These are phyloP conservation scores for Diaporthe sp. DNA, from an alignment of 2,329 filamentous ascomycete species.

Conservation along the genomic window DNA sequence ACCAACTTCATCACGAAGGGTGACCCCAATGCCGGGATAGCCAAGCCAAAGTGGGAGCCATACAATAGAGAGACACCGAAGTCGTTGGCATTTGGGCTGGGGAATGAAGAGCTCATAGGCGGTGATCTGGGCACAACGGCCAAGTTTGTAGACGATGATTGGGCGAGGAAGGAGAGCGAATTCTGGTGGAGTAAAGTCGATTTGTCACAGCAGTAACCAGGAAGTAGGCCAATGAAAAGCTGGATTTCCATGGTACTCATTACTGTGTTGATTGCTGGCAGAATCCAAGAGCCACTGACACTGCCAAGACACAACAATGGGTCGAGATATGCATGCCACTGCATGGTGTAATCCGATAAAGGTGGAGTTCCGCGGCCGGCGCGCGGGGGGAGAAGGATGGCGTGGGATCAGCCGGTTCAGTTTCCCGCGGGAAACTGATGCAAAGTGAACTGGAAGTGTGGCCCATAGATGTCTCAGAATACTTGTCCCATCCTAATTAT, in stretches of 20 bases:
- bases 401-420: neutral
- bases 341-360: constrained; percentile 16
- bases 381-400: neutral
- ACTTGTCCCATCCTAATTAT: neutral
- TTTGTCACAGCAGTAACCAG: constrained; percentile 49
- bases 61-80: constrained; percentile 47
- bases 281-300: neutral
- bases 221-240: neutral
- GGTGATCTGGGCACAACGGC: constrained; percentile 53
- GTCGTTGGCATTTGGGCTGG: constrained; percentile 58
- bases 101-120: constrained; percentile 61
- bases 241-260: neutral
- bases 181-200: constrained; percentile 62
- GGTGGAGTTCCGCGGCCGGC: constrained; percentile 22
- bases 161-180: constrained; percentile 56
- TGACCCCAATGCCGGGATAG: constrained; percentile 55
- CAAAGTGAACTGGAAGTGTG: neutral
- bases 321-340: constrained; percentile 5
- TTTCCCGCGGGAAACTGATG: constrained; percentile 11
- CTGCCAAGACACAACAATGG: constrained; percentile 13
- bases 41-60: constrained; percentile 51
- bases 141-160: constrained; percentile 54
- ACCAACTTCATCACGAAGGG: constrained; percentile 62
- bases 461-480: neutral
- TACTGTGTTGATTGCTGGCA: neutral